Evolutionary conservation across 225 moss, liverwort and hornwort genomes (phyloP), one percentile per base, ranked within the genome.

Genomic region (Bryum argenteum): DNA sequence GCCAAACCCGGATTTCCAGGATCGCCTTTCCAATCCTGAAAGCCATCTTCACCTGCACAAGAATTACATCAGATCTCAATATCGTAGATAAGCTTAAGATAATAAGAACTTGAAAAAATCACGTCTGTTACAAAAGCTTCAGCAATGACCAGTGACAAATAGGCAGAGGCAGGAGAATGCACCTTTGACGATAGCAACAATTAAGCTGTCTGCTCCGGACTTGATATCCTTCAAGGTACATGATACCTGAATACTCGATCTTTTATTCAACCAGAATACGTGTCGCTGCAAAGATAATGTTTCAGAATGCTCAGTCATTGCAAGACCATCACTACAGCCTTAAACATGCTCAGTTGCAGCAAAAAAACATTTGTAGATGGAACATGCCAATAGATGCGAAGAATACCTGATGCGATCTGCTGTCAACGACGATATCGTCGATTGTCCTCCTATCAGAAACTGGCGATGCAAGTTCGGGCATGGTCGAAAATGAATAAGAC

Each of bases 121-220:
- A 8, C 20, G 62, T 5, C n/a, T 42, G 23, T 24, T 66, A 24
- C 9, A 2, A 7, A 42, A 57, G 16, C 33, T 15, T 69, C 37
- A 56, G 38, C 8, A 48, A 68, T 48, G 54, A 65, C 0, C 38
- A 54, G 40, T 47, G 48, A 20, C 52, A 70, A 60, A 22, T 61
- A 70, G 44, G 52, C 6, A 41, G 58, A 41, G 48, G 33, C 42
- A 70, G 11, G 18, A 17, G 64, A 63, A 52, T 76, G 8, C 52
- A 86, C 86, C 86, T 86, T 64, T 80, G 26, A 83, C 82, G 57
- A 86, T 64, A 59, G 82, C 86, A 69, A 83, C 74, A 68, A 86
- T 74, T 61, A 83, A 72, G 28, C 79, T 83, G 26, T 80, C 77
- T 75, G 48, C 18, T 63, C 69, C 65, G 37, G 19, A 22, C 50